Base-by-base conservation (phyloP, 768 basidiomycete species). In the Strobilomyces dryophilus region DNA sequence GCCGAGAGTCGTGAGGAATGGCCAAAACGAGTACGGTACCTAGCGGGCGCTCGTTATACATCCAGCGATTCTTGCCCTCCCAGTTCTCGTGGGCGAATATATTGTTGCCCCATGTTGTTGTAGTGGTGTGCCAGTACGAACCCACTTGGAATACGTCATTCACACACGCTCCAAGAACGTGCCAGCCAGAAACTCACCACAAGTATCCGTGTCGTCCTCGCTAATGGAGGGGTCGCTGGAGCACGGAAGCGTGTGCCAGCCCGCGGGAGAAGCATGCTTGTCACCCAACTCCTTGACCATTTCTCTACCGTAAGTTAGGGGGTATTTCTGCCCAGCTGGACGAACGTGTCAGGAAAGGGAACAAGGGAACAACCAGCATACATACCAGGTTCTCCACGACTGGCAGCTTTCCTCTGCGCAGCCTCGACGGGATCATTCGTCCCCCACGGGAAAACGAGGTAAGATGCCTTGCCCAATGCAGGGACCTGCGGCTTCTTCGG, bases 51-150 rank as follows among this genome's bases (percentile, higher is more conserved):
- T 83, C 83, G 71, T 97, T 97, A 62, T 75, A 53, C 20, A 84
- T 66, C 76, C 77, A 93, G 3, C 59, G 49, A 60, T 83, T 85
- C 63, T 72, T 76, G 34, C 91, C 91, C 49, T 85, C 81, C 84
- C 88, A 92, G 69, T 95, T 91, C 80, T 98, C 95, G 60, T 98
- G 95, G 1, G 94, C 90, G 60, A 94, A 92, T 54, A 92, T 87
- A 58, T 93, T 93, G 75, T 93, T 92, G 50, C 90, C 92, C 79
- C 82, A 87, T 0, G 92, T 97, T 1, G 85, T 90, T 18, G 87
- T 84, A 32, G 83, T 87, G 65, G 87, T 88, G 51, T 75, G 74
- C 71, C 73, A 84, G 57, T 75, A 74, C 10, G 70, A 64, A 51
- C 62, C 47, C 47, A 47, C 53, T 63, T 37, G 59, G 68, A 17